A percentile compares a stretch with the other conserved stretches of the same genome.
Evolutionary conservation across 148 eudicot species (phyloP).

Genomic region (Suaeda aralocaspica): DNA sequence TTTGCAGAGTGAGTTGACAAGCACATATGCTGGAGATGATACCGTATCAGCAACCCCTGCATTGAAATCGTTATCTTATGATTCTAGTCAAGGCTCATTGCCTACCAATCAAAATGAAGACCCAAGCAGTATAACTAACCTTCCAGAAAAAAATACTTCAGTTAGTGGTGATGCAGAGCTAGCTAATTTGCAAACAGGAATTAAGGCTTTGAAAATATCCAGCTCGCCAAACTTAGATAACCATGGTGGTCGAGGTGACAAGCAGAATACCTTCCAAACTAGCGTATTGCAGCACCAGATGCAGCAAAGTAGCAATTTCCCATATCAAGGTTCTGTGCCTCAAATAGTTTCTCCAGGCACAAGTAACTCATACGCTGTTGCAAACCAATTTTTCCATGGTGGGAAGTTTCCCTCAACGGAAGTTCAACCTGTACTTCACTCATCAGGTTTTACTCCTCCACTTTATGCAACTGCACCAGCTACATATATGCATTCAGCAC

Average conservation of each 20-base stretch:
- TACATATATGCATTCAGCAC: slow-evolving; percentile 54
- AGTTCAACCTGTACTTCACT: slow-evolving; percentile 55
- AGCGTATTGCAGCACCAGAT: slow-evolving; percentile 31
- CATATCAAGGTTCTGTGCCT: slow-evolving; percentile 38
- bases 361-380: slow-evolving; percentile 30
- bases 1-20: slow-evolving; percentile 32
- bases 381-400: slow-evolving; percentile 39
- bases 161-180: slow-evolving; percentile 26
- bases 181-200: slow-evolving; percentile 29
- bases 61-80: slow-evolving; percentile 29
- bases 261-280: slow-evolving; percentile 24
- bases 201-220: slow-evolving; percentile 36
- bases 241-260: slow-evolving; percentile 34
- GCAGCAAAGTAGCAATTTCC: slow-evolving; percentile 30
- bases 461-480: slow-evolving; percentile 57
- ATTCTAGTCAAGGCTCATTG: slow-evolving; percentile 26
- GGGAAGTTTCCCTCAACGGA: slow-evolving; percentile 44
- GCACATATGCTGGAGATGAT: slow-evolving; percentile 21
- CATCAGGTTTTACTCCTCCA: slow-evolving; percentile 63
- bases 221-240: slow-evolving; percentile 30
- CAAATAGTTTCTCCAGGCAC: slow-evolving; percentile 43
- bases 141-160: slow-evolving; percentile 23
- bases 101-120: slow-evolving; percentile 27
- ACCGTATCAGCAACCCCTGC: slow-evolving; percentile 18
- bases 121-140: slow-evolving; percentile 19